phyloP scores from a whole-genome alignment of 2,329 filamentous ascomycete species.

The Penicillium sp. region DNA sequence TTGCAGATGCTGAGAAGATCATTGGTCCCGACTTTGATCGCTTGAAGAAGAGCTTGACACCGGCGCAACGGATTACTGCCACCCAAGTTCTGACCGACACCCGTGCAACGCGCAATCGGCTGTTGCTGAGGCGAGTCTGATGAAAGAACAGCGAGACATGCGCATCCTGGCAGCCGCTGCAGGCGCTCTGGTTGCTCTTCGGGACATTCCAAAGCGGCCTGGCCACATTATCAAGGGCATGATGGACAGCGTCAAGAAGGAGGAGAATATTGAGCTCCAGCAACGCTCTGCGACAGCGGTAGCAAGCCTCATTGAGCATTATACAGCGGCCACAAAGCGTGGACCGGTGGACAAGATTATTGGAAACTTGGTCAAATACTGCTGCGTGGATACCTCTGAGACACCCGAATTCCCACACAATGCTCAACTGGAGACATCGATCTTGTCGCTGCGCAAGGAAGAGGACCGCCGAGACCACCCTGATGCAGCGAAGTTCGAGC shows the following conservation, averaged over 20 bases:
- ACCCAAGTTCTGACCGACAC: conserved; percentile 74
- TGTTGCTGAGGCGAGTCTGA: conserved; percentile 70
- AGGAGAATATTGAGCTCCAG: conserved; percentile 86
- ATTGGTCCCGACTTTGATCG: conserved; percentile 79
- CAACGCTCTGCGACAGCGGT: conserved; percentile 79
- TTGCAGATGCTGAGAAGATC: conserved; percentile 81
- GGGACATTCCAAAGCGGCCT: conserved; percentile 84
- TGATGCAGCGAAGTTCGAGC: conserved; percentile 83
- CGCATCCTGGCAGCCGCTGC: conserved; percentile 82
- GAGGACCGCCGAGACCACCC: conserved; percentile 91
- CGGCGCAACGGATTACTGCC: conserved; percentile 80
- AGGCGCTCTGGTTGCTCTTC: conserved; percentile 81
- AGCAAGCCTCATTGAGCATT: conserved; percentile 76
- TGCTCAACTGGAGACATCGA: conserved; percentile 68
- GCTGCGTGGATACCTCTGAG: conserved; percentile 94
- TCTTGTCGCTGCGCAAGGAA: conserved; percentile 92
- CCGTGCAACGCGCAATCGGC: conserved; percentile 61
- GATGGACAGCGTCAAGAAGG: conserved; percentile 96
- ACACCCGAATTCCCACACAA: conserved; percentile 92
- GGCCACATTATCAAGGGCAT: conserved; percentile 89
- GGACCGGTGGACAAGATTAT: conserved; percentile 94
- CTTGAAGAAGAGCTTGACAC: conserved; percentile 81
- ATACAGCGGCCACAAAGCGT: conserved; percentile 71
- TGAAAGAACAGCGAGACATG: conserved; percentile 77
- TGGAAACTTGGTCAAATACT: conserved; percentile 92